Percentiles rank a stretch among this genome's conserved stretches.
These are phyloP conservation scores for Salvia rosmarinus DNA, from an alignment of 257 asterid genomes.

Conservation along the genomic window DNA sequence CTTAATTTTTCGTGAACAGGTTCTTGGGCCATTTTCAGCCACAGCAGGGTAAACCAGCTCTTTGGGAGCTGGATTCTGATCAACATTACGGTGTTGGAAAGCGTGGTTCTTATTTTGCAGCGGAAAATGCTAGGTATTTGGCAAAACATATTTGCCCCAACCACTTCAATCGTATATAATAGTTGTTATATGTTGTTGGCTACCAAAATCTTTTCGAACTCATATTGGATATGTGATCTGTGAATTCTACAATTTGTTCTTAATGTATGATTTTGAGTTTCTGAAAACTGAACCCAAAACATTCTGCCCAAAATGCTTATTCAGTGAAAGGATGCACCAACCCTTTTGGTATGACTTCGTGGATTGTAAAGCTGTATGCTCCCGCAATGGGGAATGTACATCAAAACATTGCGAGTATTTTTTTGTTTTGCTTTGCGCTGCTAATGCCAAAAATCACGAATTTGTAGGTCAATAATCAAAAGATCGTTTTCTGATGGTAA, in stretches of 20 bases:
- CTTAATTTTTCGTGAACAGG: slow-evolving; percentile 49
- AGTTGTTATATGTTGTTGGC: not conserved
- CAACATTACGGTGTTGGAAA: slow-evolving; percentile 69
- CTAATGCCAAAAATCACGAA: slow-evolving; percentile 30
- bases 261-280: not conserved
- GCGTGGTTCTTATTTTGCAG: slow-evolving; percentile 59
- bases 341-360: too few relatives aligned
- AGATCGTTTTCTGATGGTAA: slow-evolving; percentile 90
- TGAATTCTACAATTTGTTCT: slow-evolving; percentile 7
- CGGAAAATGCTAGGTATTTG: slow-evolving; percentile 60
- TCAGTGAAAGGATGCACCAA: not conserved
- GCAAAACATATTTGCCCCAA: slow-evolving; percentile 1
- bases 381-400: too few relatives aligned
- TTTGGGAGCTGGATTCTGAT: slow-evolving; percentile 92
- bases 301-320: slow-evolving; percentile 11
- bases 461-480: slow-evolving; percentile 68
- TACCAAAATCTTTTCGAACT: not conserved
- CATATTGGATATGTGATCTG: not conserved
- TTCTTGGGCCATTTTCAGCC: slow-evolving; percentile 97
- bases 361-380: too few relatives aligned
- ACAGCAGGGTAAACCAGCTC: slow-evolving; percentile 77
- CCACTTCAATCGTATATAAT: not conserved
- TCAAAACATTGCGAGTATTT: too few relatives aligned
- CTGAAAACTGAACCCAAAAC: not conserved
- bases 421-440: slow-evolving; percentile 13